Evolutionary conservation across 169 alveolate species (phyloP), one percentile per base, ranked within the genome.

Genomic region (Plasmodium sp.): DNA sequence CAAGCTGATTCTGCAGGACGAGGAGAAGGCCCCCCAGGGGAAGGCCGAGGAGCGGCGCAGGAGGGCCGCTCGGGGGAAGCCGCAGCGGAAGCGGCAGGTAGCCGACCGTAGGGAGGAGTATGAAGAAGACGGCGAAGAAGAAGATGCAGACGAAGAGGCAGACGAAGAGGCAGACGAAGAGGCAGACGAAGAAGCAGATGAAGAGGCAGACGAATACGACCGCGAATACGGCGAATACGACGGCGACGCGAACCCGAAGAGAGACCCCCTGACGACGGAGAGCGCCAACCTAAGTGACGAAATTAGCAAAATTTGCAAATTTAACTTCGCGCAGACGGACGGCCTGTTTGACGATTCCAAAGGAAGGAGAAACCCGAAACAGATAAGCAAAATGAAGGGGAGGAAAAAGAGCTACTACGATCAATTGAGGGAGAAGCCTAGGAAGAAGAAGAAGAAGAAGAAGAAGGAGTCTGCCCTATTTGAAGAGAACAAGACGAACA

Each of bases 291-390:
- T 73, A 74, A 75, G 56, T 85, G 77, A 85, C 48, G 81, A 85
- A 73, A n/a, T 85, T 5, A 74, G 31, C 36, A 48, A 75, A 74
- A 85, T 85, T 36, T 85, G 84, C 48, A 85, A 48, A n/a, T 85
- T 34, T 27, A 75, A 74, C 34, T 85, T 73, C 9, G 85, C 34
- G 5, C 43, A 85, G 36, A 74, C 83, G 3, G 85, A 85, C n/a
- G 56, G 33, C 7, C 9, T 10, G 5, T 33, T 51, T 33, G 81
- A 74, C 5, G 93, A 75, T 0, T 43, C 33, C 27, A 31, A 6
- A 27, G 16, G 51, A 27, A 83, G 58, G 16, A 73, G 14, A 3
- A n/a, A n/a, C 10, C 74, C 3, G 75, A 58, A 16, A 58, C 5
- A 48, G 34, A 74, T 10, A 2, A 80, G n/a, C 27, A 79, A 80